These are phyloP conservation scores for Solanum piurae DNA, from an alignment of 257 asterid genomes.

Conservation along the genomic window DNA sequence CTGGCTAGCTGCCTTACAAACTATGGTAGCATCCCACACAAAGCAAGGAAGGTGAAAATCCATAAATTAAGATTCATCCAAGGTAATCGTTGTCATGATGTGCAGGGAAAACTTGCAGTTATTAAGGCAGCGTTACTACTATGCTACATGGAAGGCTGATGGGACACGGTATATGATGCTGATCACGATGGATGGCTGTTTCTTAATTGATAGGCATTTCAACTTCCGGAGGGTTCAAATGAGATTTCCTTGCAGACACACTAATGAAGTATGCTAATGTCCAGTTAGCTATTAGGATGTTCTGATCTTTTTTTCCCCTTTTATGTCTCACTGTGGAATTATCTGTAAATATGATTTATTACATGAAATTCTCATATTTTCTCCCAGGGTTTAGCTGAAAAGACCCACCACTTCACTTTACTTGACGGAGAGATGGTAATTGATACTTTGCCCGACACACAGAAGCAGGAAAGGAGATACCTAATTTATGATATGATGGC, in stretches of 20 bases:
- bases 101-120: slow-evolving; percentile 88
- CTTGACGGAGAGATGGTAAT: slow-evolving; percentile 99
- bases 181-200: slow-evolving; percentile 92
- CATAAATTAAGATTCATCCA: background rate
- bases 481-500: slow-evolving; percentile 88
- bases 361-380: slow-evolving; percentile 7
- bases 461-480: slow-evolving; percentile 82
- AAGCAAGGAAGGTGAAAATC: background rate
- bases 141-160: slow-evolving; percentile 99
- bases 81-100: background rate
- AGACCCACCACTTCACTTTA: slow-evolving; percentile 80
- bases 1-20: background rate
- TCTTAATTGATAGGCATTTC: slow-evolving; percentile 83
- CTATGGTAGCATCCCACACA: background rate
- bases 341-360: background rate
- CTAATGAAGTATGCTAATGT: slow-evolving; percentile 51
- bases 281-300: background rate
- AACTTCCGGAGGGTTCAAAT: slow-evolving; percentile 91
- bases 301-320: background rate
- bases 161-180: slow-evolving; percentile 99
- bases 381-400: slow-evolving; percentile 54
- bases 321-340: slow-evolving; percentile 1
- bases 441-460: slow-evolving; percentile 78
- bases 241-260: slow-evolving; percentile 81
- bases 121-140: slow-evolving; percentile 88